phyloP scores from a whole-genome alignment of 2,329 filamentous ascomycete genomes.

The Bipolaris cookei region DNA sequence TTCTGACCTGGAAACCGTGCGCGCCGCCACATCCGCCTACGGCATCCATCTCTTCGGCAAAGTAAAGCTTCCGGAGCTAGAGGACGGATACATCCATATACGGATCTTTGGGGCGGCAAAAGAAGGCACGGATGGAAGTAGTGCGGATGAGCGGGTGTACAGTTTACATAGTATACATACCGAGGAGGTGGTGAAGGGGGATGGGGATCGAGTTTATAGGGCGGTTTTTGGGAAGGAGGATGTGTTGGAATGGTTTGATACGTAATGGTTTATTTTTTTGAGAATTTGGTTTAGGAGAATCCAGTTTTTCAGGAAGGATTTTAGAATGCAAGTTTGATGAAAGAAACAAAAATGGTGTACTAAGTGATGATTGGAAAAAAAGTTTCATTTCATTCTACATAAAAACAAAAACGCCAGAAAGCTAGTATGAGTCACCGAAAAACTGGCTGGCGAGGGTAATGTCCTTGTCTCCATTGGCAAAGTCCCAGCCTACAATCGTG shows the following conservation, averaged over 20 bases:
- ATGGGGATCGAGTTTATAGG: slow-evolving; percentile 40
- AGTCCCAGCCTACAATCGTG: slow-evolving; percentile 96
- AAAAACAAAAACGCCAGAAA: neutral
- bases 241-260: slow-evolving; percentile 46
- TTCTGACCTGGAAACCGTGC: slow-evolving; percentile 35
- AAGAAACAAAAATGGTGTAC: too few relatives aligned
- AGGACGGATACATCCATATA: slow-evolving; percentile 41
- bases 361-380: slow-evolving; percentile 12
- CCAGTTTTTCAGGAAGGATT: too few relatives aligned
- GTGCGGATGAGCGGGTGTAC: slow-evolving; percentile 39
- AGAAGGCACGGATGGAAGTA: slow-evolving; percentile 44
- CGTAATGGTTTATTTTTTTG: slow-evolving; percentile 20
- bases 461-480: slow-evolving; percentile 83
- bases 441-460: slow-evolving; percentile 79
- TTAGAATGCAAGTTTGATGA: too few relatives aligned
- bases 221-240: slow-evolving; percentile 43
- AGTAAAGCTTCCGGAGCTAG: slow-evolving; percentile 31
- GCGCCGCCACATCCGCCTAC: slow-evolving; percentile 40
- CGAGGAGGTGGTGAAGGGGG: slow-evolving; percentile 39
- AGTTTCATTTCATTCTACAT: slow-evolving; percentile 14
- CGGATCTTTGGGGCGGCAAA: slow-evolving; percentile 42
- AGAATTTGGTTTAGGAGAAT: too few relatives aligned
- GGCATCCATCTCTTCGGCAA: slow-evolving; percentile 44
- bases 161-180: slow-evolving; percentile 47
- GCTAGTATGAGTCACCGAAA: slow-evolving; percentile 62